phyloP scores from a whole-genome alignment of 768 basidiomycete species.

The Dentipellis fragilis region DNA sequence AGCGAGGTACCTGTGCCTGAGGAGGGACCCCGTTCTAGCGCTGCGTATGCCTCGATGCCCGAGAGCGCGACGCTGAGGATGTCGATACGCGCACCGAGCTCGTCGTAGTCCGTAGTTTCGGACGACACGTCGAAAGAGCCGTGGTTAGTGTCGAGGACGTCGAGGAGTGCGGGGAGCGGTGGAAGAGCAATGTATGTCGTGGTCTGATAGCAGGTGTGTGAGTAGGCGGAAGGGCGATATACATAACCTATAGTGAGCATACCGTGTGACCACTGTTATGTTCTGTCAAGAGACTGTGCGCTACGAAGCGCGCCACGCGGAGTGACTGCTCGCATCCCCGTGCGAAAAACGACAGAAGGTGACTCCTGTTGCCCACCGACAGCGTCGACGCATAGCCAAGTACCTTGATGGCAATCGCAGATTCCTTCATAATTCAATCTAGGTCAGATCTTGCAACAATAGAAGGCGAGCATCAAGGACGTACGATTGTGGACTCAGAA shows the following conservation, averaged over 20 bases:
- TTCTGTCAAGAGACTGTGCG: conserved; percentile 37
- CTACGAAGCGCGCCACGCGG: conserved; percentile 50
- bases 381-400: conserved; percentile 30
- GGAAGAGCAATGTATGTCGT: conserved; percentile 31
- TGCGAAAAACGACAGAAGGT: conserved; percentile 40
- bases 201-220: background rate
- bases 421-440: conserved; percentile 28
- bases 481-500: conserved; percentile 4
- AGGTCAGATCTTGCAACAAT: background rate
- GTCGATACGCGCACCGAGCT: conserved; percentile 42
- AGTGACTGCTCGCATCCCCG: conserved; percentile 38
- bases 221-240: background rate
- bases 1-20: background rate
- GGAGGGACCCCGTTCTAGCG: conserved; percentile 26
- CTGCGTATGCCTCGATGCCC: conserved; percentile 47
- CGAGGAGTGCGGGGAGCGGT: conserved; percentile 42
- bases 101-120: conserved; percentile 43
- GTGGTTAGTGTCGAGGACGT: conserved; percentile 36
- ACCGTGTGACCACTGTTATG: conserved; percentile 3
- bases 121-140: conserved; percentile 18
- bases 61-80: conserved; percentile 52
- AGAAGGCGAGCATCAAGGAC: conserved; percentile 17
- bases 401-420: conserved; percentile 34
- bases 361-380: conserved; percentile 38
- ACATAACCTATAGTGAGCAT: background rate